Evolutionary conservation across 2,329 filamentous ascomycete genomes (phyloP).

Genomic region (Ceratocystis destructans): DNA sequence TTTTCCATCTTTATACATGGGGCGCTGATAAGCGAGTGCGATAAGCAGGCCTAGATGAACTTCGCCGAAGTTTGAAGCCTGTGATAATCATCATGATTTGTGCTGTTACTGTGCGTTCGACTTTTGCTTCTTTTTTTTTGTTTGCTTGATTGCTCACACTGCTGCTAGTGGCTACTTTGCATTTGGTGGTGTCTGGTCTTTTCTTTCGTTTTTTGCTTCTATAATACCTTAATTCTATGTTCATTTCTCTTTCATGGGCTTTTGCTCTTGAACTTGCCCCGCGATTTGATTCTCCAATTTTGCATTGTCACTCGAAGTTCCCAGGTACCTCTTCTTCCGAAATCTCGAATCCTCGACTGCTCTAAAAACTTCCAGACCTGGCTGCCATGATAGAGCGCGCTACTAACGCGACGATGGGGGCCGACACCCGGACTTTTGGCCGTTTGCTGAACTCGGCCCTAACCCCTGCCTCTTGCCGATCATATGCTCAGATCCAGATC

Average conservation of each 20-base stretch:
- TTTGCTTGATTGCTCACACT: neutral
- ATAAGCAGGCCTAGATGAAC: neutral
- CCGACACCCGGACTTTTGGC: slow-evolving; percentile 13
- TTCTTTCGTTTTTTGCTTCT: neutral
- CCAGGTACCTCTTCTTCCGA: neutral
- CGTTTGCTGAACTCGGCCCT: slow-evolving; percentile 15
- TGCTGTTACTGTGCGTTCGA: neutral
- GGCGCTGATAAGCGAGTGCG: neutral
- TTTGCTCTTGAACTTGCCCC: neutral
- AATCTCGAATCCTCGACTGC: neutral
- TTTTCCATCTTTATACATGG: neutral
- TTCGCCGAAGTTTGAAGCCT: neutral
- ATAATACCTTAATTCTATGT: neutral
- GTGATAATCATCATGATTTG: neutral
- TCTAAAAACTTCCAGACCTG: neutral
- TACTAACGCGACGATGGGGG: slow-evolving; percentile 3
- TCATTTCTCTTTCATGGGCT: neutral
- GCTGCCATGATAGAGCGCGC: slow-evolving; percentile 19
- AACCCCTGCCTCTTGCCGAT: slow-evolving; percentile 1
- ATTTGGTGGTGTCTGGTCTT: neutral
- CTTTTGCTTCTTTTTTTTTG: neutral
- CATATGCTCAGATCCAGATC: slow-evolving; percentile 4
- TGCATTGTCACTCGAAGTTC: neutral
- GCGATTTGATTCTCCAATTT: neutral
- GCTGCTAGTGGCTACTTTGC: neutral